phyloP scores from a whole-genome alignment of 768 basidiomycete genomes.

The Cystobasidium ongulense region DNA sequence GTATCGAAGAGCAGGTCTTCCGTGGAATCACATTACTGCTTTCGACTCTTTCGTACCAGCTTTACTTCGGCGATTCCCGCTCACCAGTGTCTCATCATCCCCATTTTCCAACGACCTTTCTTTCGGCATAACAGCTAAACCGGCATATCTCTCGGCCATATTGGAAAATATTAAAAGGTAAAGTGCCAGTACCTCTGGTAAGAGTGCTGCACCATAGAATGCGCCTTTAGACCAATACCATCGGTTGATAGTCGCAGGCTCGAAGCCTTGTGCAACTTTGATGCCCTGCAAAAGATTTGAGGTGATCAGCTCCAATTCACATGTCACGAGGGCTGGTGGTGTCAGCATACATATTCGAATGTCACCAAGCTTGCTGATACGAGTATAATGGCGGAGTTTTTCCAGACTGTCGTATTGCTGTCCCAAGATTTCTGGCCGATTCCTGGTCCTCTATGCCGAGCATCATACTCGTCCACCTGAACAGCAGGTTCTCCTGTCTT shows the following conservation, averaged over 20 bases:
- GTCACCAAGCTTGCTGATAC: conserved; percentile 1
- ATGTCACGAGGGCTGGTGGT: not conserved
- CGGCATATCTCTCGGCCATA: conserved; percentile 10
- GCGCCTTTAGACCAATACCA: conserved; percentile 24
- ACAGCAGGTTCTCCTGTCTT: not conserved
- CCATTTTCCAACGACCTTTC: not conserved
- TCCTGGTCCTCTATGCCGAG: not conserved
- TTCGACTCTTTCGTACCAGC: not conserved
- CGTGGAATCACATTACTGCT: no score
- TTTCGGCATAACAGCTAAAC: not conserved
- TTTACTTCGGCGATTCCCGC: not conserved
- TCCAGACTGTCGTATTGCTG: conserved; percentile 12
- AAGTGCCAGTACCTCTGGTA: conserved; percentile 10
- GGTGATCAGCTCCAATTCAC: not conserved
- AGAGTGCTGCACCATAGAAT: not conserved
- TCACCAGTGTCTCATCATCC: not conserved
- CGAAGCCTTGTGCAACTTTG: conserved; percentile 22
- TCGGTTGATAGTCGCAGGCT: not conserved
- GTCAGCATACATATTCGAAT: conserved; percentile 20
- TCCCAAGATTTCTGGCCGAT: conserved; percentile 15
- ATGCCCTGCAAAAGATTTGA: not conserved
- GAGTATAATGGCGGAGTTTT: conserved; percentile 14
- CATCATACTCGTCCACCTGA: not conserved
- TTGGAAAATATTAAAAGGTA: conserved; percentile 9
- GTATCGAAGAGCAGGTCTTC: no score